phyloP scores from a whole-genome alignment of 176 grass and related monocot species.

The Juncus inflexus region DNA sequence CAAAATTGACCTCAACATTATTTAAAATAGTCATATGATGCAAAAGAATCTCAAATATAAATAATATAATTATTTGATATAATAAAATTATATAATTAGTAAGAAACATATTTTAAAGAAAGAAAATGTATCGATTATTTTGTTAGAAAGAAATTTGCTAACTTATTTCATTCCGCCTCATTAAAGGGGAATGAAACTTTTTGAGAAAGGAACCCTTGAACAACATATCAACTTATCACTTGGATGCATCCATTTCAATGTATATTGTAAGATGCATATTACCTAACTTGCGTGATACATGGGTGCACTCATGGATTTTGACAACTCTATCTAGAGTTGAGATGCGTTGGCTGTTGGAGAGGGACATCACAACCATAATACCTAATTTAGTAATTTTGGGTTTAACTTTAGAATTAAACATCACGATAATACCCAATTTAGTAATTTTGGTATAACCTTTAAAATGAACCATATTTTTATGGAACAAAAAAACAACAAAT shows the following conservation, averaged over 20 bases:
- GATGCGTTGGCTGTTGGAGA: not conserved
- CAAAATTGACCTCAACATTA: too few species aligned
- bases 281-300: constrained; percentile 10
- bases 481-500: too few species aligned
- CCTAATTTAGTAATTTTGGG: not conserved
- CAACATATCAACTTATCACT: constrained; percentile 3
- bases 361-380: constrained; percentile 19
- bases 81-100: not conserved
- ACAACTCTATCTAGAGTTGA: not conserved
- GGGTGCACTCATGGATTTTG: not conserved
- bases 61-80: not conserved
- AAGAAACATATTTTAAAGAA: not conserved
- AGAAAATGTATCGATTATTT: constrained; percentile 16
- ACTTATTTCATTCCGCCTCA: not conserved
- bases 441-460: too few species aligned
- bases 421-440: not conserved
- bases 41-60: not conserved
- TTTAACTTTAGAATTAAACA: not conserved
- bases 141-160: constrained; percentile 2
- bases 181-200: constrained; percentile 9
- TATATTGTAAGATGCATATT: constrained; percentile 3
- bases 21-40: not conserved
- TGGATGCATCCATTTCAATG: constrained; percentile 10
- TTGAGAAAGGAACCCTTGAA: constrained; percentile 17
- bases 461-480: too few species aligned